These are phyloP conservation scores for Boletus sp. DNA, from an alignment of 1,284 basidiomycete genomes.

Conservation along the genomic window DNA sequence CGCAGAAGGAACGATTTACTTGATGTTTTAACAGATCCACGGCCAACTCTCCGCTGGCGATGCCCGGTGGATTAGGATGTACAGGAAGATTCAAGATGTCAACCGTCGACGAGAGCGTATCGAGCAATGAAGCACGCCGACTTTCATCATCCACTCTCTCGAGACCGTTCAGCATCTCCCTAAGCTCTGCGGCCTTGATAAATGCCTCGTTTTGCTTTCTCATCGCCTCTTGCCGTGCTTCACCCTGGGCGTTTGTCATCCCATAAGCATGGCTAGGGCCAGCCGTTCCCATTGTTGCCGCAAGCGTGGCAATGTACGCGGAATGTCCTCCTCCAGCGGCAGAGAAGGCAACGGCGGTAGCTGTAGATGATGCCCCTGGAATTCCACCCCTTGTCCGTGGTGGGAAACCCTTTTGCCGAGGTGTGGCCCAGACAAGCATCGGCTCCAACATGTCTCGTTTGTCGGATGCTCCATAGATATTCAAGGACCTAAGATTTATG, in stretches of 20 bases:
- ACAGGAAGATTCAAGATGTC: constrained; percentile 66
- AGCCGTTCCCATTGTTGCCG: constrained; percentile 19
- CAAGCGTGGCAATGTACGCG: constrained; percentile 14
- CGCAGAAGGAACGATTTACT: constrained; percentile 37
- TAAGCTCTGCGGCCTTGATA: constrained; percentile 61
- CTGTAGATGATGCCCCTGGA: constrained; percentile 17
- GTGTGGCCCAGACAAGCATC: constrained; percentile 70
- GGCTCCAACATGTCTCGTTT: constrained; percentile 61
- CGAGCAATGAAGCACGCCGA: constrained; percentile 65
- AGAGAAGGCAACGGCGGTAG: neutral
- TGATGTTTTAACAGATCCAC: constrained; percentile 80
- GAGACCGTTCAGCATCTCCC: constrained; percentile 57
- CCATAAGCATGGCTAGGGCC: constrained; percentile 19
- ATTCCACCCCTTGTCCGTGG: constrained; percentile 22
- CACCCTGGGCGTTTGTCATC: constrained; percentile 28
- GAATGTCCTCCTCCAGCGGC: neutral
- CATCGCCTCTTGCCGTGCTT: constrained; percentile 39
- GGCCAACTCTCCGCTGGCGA: constrained; percentile 56
- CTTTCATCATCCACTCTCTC: constrained; percentile 77
- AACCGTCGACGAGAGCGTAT: constrained; percentile 61
- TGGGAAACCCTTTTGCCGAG: constrained; percentile 55
- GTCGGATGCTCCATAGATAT: constrained; percentile 65
- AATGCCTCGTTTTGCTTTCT: constrained; percentile 52
- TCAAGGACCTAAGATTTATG: constrained; percentile 49
- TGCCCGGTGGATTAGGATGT: constrained; percentile 65